Evolutionary conservation across 805 yeast species (phyloP).

Genomic region (Ogataea pignaliae): DNA sequence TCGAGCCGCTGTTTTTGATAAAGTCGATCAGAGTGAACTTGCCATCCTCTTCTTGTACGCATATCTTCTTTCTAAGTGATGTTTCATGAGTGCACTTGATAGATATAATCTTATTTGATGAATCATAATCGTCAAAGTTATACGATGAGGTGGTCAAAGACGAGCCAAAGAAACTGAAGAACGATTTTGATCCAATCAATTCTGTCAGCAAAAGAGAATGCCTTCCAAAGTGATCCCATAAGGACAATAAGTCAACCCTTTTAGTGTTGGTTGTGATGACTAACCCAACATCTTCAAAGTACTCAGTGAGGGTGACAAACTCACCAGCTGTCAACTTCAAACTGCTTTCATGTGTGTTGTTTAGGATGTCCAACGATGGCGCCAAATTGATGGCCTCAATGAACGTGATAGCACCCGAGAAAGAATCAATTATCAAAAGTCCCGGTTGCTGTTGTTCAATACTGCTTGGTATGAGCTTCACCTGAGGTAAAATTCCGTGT

Average conservation of each 20-base stretch:
- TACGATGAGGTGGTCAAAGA: conserved; percentile 5
- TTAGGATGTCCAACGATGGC: conserved; percentile 43
- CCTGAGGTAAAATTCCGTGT: conserved; percentile 40
- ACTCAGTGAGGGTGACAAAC: conserved; percentile 48
- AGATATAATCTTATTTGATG: conserved; percentile 48
- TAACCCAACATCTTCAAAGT: conserved; percentile 72
- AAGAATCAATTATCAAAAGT: conserved; percentile 56
- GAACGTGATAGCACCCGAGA: conserved; percentile 56
- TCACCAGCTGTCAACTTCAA: conserved; percentile 51
- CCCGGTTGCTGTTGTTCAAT: conserved; percentile 59
- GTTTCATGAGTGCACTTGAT: conserved; percentile 44
- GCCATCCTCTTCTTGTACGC: conserved; percentile 45
- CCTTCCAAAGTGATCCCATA: conserved; percentile 68
- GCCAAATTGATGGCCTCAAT: conserved; percentile 74
- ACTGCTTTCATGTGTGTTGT: conserved; percentile 31
- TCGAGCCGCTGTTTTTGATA: conserved; percentile 29
- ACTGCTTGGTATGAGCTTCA: conserved; percentile 56
- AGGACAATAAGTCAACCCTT: conserved; percentile 53
- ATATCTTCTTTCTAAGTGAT: conserved; percentile 37
- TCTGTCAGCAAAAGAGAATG: conserved; percentile 32
- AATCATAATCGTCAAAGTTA: conserved; percentile 17
- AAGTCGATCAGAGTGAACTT: conserved; percentile 32
- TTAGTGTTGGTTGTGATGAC: conserved; percentile 67
- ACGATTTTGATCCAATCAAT: conserved; percentile 18
- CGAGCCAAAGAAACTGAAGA: conserved; percentile 16